Conservation (phyloP, 2,329 filamentous ascomycete genomes). For the Botrytis hyacinthi region DNA sequence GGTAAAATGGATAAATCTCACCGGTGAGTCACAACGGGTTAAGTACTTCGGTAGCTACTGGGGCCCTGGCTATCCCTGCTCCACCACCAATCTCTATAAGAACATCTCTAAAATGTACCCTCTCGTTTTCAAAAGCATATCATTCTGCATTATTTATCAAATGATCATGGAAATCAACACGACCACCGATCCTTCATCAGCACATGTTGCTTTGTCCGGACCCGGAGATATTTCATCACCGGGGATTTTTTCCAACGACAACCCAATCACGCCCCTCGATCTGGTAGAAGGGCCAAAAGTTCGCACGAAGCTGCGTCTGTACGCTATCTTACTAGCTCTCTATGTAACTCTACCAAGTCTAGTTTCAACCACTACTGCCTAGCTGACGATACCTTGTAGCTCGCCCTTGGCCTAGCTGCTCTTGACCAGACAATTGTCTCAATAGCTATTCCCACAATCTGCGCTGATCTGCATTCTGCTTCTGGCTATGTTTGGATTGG, state of each 20-base stretch:
- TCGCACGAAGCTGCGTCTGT: conserved; percentile 33
- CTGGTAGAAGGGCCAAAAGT: conserved; percentile 26
- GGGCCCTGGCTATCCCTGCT: neutral
- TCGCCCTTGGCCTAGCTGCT: conserved; percentile 31
- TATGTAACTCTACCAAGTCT: conserved; percentile 26
- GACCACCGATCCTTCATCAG: neutral
- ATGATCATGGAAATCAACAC: neutral
- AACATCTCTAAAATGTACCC: neutral
- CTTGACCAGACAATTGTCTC: conserved; percentile 41
- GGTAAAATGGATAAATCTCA: neutral
- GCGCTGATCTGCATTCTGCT: conserved; percentile 44
- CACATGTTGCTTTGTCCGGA: neutral
- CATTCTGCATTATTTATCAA: neutral
- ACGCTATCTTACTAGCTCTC: conserved; percentile 31
- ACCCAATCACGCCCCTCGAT: conserved; percentile 24
- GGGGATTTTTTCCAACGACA: neutral
- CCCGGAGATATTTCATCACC: neutral
- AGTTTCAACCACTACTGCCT: neutral
- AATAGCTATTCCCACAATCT: conserved; percentile 43
- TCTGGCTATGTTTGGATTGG: conserved; percentile 54
- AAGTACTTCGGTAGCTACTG: neutral
- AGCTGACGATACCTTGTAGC: neutral
- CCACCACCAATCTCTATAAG: neutral
- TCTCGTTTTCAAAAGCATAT: neutral
- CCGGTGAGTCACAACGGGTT: neutral